Percentiles rank a stretch among this genome's conserved stretches.
These are phyloP conservation scores for Dactylis glomerata DNA, from an alignment of 176 grass and related monocot species.

Conservation along the genomic window DNA sequence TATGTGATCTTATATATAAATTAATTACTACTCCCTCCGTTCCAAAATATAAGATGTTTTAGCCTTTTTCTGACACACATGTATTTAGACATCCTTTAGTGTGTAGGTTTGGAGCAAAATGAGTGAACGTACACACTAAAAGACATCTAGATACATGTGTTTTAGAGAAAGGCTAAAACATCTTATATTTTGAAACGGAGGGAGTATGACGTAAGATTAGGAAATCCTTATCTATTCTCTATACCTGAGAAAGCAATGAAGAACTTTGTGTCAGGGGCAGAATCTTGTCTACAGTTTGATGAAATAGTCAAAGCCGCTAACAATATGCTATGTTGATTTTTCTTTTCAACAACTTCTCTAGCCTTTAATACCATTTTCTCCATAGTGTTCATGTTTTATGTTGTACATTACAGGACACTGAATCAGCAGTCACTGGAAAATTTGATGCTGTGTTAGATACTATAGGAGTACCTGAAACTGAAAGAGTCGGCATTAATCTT, in stretches of 20 bases:
- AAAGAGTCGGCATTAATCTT: conserved; percentile 76
- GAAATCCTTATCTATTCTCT: conserved; percentile 19
- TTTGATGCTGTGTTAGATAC: conserved; percentile 96
- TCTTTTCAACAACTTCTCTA: not conserved
- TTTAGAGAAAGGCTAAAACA: no score
- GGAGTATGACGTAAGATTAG: not conserved
- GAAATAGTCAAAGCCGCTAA: not conserved
- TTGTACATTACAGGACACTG: conserved; percentile 64
- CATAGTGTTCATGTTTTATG: conserved; percentile 2
- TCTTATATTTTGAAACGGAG: no score
- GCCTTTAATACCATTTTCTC: not conserved
- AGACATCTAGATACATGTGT: no score
- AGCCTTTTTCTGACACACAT: no score
- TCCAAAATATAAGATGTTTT: no score
- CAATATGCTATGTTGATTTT: not conserved
- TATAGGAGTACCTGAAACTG: conserved; percentile 88
- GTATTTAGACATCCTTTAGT: no score
- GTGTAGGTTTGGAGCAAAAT: no score
- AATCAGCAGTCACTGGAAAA: conserved; percentile 63
- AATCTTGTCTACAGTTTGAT: not conserved
- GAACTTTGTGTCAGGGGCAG: not conserved
- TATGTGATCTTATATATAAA: not conserved
- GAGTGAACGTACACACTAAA: no score
- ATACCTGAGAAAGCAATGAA: conserved; percentile 13
- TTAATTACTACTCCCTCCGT: no score